Base-by-base conservation (phyloP, 2,329 filamentous ascomycete genomes). In the Lasiodiplodia hormozganensis region DNA sequence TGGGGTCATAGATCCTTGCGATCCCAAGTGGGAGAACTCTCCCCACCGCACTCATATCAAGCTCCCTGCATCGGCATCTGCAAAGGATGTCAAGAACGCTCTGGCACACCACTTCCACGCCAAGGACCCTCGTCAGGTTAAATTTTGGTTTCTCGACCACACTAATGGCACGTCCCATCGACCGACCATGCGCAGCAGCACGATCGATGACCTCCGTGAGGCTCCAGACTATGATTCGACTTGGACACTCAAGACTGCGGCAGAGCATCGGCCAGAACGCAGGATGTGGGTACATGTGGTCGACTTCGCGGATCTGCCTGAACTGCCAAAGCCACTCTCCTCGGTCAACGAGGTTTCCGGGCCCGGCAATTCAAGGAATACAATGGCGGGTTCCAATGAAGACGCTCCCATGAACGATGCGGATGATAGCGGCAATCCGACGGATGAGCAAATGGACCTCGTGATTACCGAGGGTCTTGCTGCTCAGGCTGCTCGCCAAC, bases 341-440 rank as follows among this genome's bases (percentile, higher is more conserved):
- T 28, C 53, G n/a, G 28, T 38, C 4, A 34, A 11, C 36, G 52
- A 58, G 6, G 53, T 23, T 18, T 6, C 28, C 16, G 54, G 31
- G 21, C 23, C 31, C 14, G 62, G 5, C 16, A 38, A 25, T 40
- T n/a, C 18, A 25, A 16, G 23, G 7, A 34, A 14, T 23, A 4
- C 51, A 38, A 25, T 31, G 23, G 28, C 52, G 23, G 43, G 31
- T 34, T 25, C 28, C 34, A 62, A 28, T 23, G 76, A 77, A 67
- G 79, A 81, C 57, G 79, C 78, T 21, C 76, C 76, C 12, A 81
- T 81, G 79, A 79, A 76, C 52, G 79, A 79, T 60, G 74, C 75
- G 16, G 79, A 78, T 58, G 78, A 78, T 47, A 69, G 72, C 12
- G 58, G 21, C 36, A 40, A 64, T 16, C 57, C 31, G 43, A 23